A percentile compares a stretch with the other conserved stretches of the same genome.
phyloP scores from a whole-genome alignment of 2,329 filamentous ascomycete genomes.

The Claviceps pazoutovae region DNA sequence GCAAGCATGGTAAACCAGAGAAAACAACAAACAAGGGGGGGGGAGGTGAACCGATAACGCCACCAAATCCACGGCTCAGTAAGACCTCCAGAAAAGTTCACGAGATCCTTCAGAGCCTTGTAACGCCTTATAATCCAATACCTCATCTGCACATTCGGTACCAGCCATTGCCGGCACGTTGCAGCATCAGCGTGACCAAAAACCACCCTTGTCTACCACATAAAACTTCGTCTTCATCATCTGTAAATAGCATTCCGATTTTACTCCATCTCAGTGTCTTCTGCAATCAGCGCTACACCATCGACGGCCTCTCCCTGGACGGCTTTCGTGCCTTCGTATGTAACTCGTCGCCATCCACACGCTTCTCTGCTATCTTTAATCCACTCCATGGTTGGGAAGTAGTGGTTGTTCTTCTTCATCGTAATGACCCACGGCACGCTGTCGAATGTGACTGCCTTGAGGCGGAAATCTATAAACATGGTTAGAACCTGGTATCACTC shows the following conservation, averaged over 20 bases:
- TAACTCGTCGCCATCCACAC: constrained; percentile 49
- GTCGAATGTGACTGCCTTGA: constrained; percentile 96
- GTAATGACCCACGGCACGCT: constrained; percentile 98
- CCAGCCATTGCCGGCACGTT: constrained; percentile 3
- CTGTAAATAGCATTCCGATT: background rate
- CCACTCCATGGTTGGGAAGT: constrained; percentile 62
- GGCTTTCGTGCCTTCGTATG: constrained; percentile 42
- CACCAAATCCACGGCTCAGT: constrained; percentile 1
- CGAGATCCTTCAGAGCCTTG: constrained; percentile 22
- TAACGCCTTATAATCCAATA: constrained; percentile 17
- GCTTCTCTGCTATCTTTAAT: constrained; percentile 46
- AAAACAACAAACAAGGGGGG: no score
- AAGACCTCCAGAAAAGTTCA: constrained; percentile 19
- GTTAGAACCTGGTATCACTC: no score
- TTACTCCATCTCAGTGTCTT: constrained; percentile 31
- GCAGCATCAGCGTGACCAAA: background rate
- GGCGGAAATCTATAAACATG: constrained; percentile 59
- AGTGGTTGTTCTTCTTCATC: constrained; percentile 99
- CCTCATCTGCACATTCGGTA: constrained; percentile 7
- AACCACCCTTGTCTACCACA: background rate
- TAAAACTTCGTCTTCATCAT: background rate
- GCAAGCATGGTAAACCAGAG: background rate
- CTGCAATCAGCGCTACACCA: constrained; percentile 28
- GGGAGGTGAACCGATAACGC: constrained; percentile 3
- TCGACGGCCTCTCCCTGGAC: constrained; percentile 41